Conservation (phyloP, 2,329 filamentous ascomycete genomes). For the Fusarium sp. region DNA sequence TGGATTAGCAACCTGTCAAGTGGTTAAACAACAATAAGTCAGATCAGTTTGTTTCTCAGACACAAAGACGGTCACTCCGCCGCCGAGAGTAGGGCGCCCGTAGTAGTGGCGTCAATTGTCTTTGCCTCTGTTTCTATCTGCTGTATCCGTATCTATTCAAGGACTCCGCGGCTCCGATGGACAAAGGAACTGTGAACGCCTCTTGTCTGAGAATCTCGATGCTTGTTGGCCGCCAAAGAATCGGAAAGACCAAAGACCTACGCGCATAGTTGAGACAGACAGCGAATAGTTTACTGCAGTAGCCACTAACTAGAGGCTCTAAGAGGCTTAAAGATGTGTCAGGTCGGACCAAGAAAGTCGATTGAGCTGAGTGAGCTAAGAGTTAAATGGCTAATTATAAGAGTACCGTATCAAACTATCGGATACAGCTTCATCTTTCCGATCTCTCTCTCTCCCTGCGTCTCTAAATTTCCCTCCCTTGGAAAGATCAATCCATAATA, state of each 20-base stretch:
- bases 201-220: conserved; percentile 34
- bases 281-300: conserved; percentile 28
- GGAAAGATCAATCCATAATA: conserved; percentile 3
- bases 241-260: conserved; percentile 36
- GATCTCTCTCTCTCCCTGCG: conserved; percentile 21
- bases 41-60: conserved; percentile 9
- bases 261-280: conserved; percentile 43
- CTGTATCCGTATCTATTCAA: neutral
- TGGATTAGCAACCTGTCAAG: conserved; percentile 7
- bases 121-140: neutral
- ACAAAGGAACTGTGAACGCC: conserved; percentile 23
- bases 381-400: conserved; percentile 6
- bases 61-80: conserved; percentile 14
- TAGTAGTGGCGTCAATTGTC: neutral
- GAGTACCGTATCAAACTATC: conserved; percentile 26
- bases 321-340: conserved; percentile 7
- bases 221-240: conserved; percentile 24
- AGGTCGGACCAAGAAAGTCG: conserved; percentile 8
- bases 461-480: conserved; percentile 34
- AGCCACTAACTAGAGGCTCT: neutral
- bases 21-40: conserved; percentile 16
- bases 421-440: conserved; percentile 20
- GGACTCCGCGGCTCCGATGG: neutral
- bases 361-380: conserved; percentile 9
- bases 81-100: conserved; percentile 11